phyloP scores from a whole-genome alignment of 2,329 filamentous ascomycete species.

The Fusarium poae region DNA sequence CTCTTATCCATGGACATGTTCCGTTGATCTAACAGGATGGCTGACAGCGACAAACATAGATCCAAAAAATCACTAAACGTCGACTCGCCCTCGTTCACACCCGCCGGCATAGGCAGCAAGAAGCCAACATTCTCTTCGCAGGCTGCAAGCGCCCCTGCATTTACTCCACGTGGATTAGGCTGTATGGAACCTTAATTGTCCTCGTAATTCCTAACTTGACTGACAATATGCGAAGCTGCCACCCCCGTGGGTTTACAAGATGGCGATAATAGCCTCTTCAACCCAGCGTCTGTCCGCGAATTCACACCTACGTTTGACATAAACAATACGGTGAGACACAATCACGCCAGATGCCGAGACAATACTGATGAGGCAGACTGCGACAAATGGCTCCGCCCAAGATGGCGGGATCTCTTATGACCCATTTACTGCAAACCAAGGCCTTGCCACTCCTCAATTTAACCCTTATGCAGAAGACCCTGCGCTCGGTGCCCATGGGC shows the following conservation, averaged over 20 bases:
- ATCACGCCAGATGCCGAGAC: neutral
- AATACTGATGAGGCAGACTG: slow-evolving; percentile 49
- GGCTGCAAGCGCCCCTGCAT: slow-evolving; percentile 88
- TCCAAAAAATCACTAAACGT: slow-evolving; percentile 88
- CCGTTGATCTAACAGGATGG: slow-evolving; percentile 8
- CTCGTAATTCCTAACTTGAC: slow-evolving; percentile 16
- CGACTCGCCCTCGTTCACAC: slow-evolving; percentile 95
- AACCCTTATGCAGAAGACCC: slow-evolving; percentile 86
- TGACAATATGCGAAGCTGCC: slow-evolving; percentile 49
- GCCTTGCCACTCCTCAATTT: slow-evolving; percentile 65
- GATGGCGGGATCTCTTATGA: slow-evolving; percentile 65
- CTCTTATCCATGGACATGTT: neutral
- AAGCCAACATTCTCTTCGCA: slow-evolving; percentile 87
- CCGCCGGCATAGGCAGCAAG: slow-evolving; percentile 69
- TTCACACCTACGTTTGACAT: slow-evolving; percentile 71
- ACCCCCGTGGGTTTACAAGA: slow-evolving; percentile 59
- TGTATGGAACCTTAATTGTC: slow-evolving; percentile 48
- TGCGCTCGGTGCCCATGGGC: slow-evolving; percentile 66
- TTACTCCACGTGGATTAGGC: slow-evolving; percentile 76
- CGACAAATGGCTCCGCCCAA: slow-evolving; percentile 63
- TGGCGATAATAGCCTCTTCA: slow-evolving; percentile 63
- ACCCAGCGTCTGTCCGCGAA: slow-evolving; percentile 69
- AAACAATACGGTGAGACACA: slow-evolving; percentile 59
- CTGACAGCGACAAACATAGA: slow-evolving; percentile 50
- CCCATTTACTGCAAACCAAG: slow-evolving; percentile 72